Evolutionary conservation across 202 grass and related monocot species (phyloP).

Genomic region (Tripidium arundinaceum): DNA sequence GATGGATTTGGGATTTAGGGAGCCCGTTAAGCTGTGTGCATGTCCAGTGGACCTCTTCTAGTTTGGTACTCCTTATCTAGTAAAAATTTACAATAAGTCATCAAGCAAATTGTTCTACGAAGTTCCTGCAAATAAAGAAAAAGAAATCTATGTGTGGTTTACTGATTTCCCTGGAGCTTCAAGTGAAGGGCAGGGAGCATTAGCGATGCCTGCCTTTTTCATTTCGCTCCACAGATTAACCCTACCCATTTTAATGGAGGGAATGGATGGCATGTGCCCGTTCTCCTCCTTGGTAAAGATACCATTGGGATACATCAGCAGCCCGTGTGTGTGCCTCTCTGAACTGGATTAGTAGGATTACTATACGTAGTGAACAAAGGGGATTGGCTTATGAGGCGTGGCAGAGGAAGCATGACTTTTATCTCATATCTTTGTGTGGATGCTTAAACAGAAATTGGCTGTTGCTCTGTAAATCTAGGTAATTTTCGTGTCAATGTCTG

Average conservation of each 20-base stretch:
- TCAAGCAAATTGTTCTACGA: too few species aligned
- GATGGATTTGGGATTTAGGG: neutral
- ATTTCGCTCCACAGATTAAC: neutral
- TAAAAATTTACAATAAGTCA: conserved; percentile 1
- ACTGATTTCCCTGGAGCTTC: too few species aligned
- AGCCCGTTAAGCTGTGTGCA: neutral
- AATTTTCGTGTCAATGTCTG: neutral
- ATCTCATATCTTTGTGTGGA: neutral
- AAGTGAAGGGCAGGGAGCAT: too few species aligned
- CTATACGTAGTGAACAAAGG: neutral
- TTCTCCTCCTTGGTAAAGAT: neutral
- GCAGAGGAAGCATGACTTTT: neutral
- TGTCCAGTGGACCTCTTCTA: neutral
- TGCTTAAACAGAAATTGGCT: neutral
- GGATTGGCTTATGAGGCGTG: neutral
- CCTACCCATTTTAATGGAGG: neutral
- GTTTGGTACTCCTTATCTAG: neutral
- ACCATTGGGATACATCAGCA: neutral
- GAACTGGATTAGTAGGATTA: neutral
- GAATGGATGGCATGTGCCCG: neutral
- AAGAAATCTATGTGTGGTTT: too few species aligned
- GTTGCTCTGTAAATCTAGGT: neutral
- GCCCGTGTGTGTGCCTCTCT: neutral
- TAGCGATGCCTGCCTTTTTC: too few species aligned
- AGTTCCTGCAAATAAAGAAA: too few species aligned